phyloP scores from a whole-genome alignment of 2,329 filamentous ascomycete genomes.

The Dissoconium aciculare region DNA sequence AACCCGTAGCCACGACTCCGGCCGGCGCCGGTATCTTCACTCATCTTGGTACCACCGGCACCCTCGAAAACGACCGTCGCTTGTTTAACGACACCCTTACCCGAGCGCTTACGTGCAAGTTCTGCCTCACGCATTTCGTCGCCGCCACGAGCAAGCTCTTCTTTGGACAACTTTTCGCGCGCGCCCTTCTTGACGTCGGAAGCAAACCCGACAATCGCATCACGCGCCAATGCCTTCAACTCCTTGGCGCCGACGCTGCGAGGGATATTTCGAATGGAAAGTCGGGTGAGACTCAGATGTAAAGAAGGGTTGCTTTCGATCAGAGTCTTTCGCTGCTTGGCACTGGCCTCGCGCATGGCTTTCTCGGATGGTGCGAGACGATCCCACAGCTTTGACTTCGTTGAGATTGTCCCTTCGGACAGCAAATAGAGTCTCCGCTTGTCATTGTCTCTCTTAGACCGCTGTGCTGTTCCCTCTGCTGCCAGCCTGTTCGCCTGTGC shows the following conservation, averaged over 20 bases:
- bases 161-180: slow-evolving; percentile 68
- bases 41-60: slow-evolving; percentile 67
- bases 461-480: slow-evolving; percentile 47
- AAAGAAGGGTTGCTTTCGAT: slow-evolving; percentile 83
- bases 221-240: slow-evolving; percentile 75
- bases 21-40: slow-evolving; percentile 61
- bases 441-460: slow-evolving; percentile 61
- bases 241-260: slow-evolving; percentile 70
- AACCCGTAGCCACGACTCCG: slow-evolving; percentile 90
- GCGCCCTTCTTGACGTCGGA: slow-evolving; percentile 68
- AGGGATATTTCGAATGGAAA: slow-evolving; percentile 84
- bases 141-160: slow-evolving; percentile 68
- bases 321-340: slow-evolving; percentile 72
- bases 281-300: slow-evolving; percentile 74
- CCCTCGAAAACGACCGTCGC: slow-evolving; percentile 92
- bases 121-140: slow-evolving; percentile 72
- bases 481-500: slow-evolving; percentile 63
- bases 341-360: slow-evolving; percentile 75
- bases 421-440: slow-evolving; percentile 82
- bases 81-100: slow-evolving; percentile 78
- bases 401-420: slow-evolving; percentile 66
- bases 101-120: slow-evolving; percentile 60
- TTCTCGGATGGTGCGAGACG: slow-evolving; percentile 64
- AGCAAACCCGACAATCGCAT: slow-evolving; percentile 89
- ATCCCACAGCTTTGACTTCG: slow-evolving; percentile 62